Evolutionary conservation across 345 rosid species (phyloP), one percentile per base, ranked within the genome.

Genomic region (Acer campestre): DNA sequence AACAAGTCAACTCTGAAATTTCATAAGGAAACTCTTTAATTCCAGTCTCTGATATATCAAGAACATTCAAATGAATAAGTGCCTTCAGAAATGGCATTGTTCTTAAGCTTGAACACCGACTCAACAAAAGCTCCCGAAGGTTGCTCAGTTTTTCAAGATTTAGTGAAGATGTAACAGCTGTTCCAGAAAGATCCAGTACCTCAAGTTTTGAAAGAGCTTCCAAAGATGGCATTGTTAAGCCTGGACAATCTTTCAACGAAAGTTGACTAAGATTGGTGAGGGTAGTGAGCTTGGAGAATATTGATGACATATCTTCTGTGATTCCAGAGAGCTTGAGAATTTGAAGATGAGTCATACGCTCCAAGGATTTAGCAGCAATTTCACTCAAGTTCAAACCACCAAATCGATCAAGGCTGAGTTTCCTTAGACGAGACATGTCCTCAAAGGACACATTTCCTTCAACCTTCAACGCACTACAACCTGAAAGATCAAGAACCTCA

Each of bases 41-140:
- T 29, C 61, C 23, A 51, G 80, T 77, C 20, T 80, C 80, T 62
- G 79, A 81, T 17, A 86, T 17, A 82, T 83, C 80, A 55, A 86
- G 85, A 62, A 77, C 73, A 75, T 83, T 40, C 7, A 40, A 8
- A 40, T 31, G 16, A 66, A 40, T 25, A 35, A 80, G 73, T 27
- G 77, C 76, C 7, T 61, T 25, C 53, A 82, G 71, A 20, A 70
- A 14, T 31, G 76, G 79, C 71, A 82, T 42, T 46, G 14, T 31
- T 46, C 70, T 14, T 10, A 83, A 64, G 14, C 63, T 70, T 0
- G 38, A 68, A 79, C 86, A 80, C 25, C 73, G 73, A 8, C 71
- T 49, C 40, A 85, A 72, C 2, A 73, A 58, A 38, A 85, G 84
- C 62, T 71, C 18, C 14, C 9, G 67, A 42, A 83, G 83, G 13